Conservation (phyloP, 495 filamentous ascomycete species). For the Podospora anserina region DNA sequence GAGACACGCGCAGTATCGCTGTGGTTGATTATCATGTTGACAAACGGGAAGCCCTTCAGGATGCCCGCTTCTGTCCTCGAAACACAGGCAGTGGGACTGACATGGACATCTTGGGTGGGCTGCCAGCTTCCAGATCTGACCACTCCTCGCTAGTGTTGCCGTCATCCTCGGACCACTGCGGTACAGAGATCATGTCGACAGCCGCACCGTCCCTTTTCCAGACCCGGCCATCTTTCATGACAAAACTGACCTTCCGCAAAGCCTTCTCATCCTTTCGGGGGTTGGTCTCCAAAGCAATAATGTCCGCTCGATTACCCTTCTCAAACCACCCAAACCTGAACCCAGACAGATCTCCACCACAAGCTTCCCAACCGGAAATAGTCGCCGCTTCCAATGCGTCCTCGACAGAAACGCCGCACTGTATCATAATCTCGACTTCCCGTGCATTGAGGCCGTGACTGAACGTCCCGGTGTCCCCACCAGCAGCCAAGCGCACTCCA, state of each 20-base stretch:
- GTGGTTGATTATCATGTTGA: too few species aligned
- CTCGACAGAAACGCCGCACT: slow-evolving; percentile 48
- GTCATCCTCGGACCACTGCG: slow-evolving; percentile 22
- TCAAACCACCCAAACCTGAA: slow-evolving; percentile 49
- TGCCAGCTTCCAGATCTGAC: slow-evolving; percentile 15
- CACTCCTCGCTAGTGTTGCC: slow-evolving; percentile 16
- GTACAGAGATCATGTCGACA: slow-evolving; percentile 17
- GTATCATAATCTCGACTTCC: slow-evolving; percentile 50
- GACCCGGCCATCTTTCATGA: slow-evolving; percentile 51
- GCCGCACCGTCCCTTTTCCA: slow-evolving; percentile 35
- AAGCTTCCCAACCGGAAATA: slow-evolving; percentile 50
- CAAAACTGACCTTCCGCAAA: slow-evolving; percentile 47
- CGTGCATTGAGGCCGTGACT: slow-evolving; percentile 49
- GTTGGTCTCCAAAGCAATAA: slow-evolving; percentile 44
- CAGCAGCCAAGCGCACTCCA: slow-evolving; percentile 46
- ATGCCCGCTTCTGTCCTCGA: not conserved
- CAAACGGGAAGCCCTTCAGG: not conserved
- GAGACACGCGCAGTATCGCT: not conserved
- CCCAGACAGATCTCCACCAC: slow-evolving; percentile 48
- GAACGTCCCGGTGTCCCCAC: slow-evolving; percentile 53
- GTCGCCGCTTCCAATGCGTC: slow-evolving; percentile 47
- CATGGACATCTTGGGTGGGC: slow-evolving; percentile 18
- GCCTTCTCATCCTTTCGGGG: slow-evolving; percentile 36
- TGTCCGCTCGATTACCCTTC: slow-evolving; percentile 47
- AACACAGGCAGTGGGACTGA: slow-evolving; percentile 23